Conservation (phyloP, 805 yeast genomes). For the Saccharomycodes ludwigii region DNA sequence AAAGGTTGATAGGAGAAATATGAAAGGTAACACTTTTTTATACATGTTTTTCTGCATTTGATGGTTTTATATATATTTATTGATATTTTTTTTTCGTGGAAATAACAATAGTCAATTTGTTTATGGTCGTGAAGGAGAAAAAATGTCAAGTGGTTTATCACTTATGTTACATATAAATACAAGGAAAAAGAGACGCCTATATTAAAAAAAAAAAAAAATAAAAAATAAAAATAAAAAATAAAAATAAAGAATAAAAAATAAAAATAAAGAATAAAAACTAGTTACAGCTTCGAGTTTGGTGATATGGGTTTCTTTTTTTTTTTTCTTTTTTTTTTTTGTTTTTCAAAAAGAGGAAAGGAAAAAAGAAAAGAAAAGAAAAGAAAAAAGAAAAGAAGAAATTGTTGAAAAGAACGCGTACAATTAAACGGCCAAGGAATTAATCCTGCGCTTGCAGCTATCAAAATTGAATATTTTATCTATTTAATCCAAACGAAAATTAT, state of each 20-base stretch:
- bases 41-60: not conserved
- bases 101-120: no score
- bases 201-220: not conserved
- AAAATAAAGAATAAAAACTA: not conserved
- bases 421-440: no score
- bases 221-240: not conserved
- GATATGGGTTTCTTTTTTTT: not conserved
- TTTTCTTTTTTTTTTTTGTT: constrained; percentile 1
- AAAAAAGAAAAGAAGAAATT: no score
- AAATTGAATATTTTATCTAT: no score
- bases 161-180: not conserved
- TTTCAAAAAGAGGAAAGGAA: not conserved
- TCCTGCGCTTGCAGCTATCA: no score
- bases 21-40: not conserved
- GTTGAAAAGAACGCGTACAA: no score
- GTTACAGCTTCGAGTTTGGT: constrained; percentile 4
- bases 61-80: not conserved
- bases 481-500: no score
- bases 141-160: not conserved
- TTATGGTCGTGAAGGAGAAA: no score
- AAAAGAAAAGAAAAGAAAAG: no score
- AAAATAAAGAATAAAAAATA: not conserved
- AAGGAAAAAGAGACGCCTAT: not conserved
- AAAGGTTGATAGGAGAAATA: not conserved
- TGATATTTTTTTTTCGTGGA: not conserved